Evolutionary conservation across 2,329 filamentous ascomycete genomes (phyloP), one percentile per base, ranked within the genome.

Genomic region (Aurifilum marmelostoma): DNA sequence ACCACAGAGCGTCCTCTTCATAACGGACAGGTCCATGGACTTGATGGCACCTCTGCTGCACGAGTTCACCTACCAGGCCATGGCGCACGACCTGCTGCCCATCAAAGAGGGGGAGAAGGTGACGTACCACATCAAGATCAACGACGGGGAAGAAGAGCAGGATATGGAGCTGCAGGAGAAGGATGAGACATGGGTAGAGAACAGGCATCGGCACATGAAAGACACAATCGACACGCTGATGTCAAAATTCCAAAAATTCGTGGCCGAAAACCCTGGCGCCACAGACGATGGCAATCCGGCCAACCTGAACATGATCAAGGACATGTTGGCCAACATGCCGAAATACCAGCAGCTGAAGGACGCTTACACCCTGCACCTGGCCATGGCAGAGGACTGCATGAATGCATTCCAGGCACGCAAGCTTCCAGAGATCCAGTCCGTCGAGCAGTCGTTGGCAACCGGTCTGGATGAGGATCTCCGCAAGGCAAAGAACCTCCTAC

Each of bases 311-410:
- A 91, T 92, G 34, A 97, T 99, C 80, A 93, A 96, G 76, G 94
- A 97, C 79, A 99, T 99, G 96, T 83, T 99, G 81, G 96, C 93
- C 18, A 95, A 94, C 11, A 82, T 99, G 69, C 94, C 94, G 16
- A 93, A 98, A 76, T 99, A 97, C 76, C 93, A 97, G 76, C 92
- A 97, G 79, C 93, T 96, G 85, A 97, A 98, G 79, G 93, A 97
- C 77, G 91, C 93, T 1, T 99, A 98, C 79, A 96, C 94, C 0
- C 83, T 99, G 66, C 96, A 99, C 80, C 84, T 99, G 56, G 95
- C 90, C 73, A 98, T 99, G 95, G 96, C 96, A 1, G 92, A 97
- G 77, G 94, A 97, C 77, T 97, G 94, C 78, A 98, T 98, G 94
- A 93, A 93, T 74, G 88, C 92, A 50, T 99, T 99, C 75, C 90